These are phyloP conservation scores for Oryza brachyantha DNA, from an alignment of 176 grass and related monocot species.

Conservation along the genomic window DNA sequence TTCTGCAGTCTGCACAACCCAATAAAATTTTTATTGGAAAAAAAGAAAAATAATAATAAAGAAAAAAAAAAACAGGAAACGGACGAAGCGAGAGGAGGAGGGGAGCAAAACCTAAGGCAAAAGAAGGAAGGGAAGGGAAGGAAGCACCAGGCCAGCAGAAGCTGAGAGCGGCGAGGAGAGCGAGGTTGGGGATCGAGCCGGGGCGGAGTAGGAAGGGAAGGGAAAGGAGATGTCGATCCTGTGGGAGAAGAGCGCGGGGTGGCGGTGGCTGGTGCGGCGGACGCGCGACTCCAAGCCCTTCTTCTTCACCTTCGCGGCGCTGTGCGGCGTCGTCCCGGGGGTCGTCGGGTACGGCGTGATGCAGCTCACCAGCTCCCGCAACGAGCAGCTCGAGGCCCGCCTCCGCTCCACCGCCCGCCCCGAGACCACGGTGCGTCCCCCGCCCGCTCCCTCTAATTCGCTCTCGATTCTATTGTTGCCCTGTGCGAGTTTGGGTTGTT, in stretches of 20 bases:
- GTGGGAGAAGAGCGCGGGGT: conserved; percentile 92
- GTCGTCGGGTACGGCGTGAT: conserved; percentile 89
- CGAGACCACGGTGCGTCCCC: conserved; percentile 47
- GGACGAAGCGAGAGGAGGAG: no score
- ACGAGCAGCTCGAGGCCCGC: conserved; percentile 77
- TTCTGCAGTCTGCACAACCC: no score
- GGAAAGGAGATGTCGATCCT: conserved; percentile 64
- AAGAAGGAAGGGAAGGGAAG: background rate
- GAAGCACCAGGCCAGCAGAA: background rate
- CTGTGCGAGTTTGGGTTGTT: background rate
- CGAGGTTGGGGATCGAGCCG: background rate
- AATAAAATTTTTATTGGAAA: no score
- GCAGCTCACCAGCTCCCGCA: conserved; percentile 77
- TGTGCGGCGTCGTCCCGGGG: conserved; percentile 78
- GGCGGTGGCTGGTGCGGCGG: conserved; percentile 77
- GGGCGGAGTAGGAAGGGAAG: no score
- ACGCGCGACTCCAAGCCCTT: conserved; percentile 94
- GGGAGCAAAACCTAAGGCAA: background rate
- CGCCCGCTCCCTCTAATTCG: background rate
- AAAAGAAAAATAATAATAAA: no score
- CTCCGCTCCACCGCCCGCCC: conserved; percentile 74
- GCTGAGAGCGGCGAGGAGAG: background rate
- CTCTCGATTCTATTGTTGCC: background rate
- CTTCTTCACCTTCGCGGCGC: conserved; percentile 79
- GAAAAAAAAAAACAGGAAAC: background rate